phyloP scores from a whole-genome alignment of 139 green algal genomes.

The Diplosphaera chodatii region DNA sequence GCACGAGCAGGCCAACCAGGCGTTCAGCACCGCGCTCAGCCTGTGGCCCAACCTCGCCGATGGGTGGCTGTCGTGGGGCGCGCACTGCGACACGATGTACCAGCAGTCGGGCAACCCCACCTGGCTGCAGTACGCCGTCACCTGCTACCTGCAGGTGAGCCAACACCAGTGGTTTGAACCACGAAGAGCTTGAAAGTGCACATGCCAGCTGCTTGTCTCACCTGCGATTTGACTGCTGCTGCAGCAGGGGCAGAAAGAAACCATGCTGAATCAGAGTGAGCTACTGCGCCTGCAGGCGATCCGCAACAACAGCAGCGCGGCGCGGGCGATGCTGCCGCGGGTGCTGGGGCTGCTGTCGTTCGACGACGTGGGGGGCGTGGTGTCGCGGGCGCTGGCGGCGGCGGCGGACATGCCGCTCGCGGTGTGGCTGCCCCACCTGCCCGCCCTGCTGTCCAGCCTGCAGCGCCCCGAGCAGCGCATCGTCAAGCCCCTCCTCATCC shows the following conservation, averaged over 20 bases:
- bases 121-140: slow-evolving; percentile 81
- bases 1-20: slow-evolving; percentile 37
- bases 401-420: slow-evolving; percentile 60
- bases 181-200: too few species aligned
- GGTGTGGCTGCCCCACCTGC: slow-evolving; percentile 90
- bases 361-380: slow-evolving; percentile 53
- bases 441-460: slow-evolving; percentile 84
- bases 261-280: too few species aligned
- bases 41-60: slow-evolving; percentile 69
- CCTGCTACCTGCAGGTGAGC: slow-evolving; percentile 77
- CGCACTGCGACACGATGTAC: slow-evolving; percentile 69
- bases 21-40: slow-evolving; percentile 74
- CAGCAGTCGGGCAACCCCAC: background rate
- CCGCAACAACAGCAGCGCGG: slow-evolving; percentile 40
- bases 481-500: slow-evolving; percentile 46
- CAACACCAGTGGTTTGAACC: too few species aligned
- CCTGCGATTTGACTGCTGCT: too few species aligned
- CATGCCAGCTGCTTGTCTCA: too few species aligned
- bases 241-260: too few species aligned
- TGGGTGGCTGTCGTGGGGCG: slow-evolving; percentile 88
- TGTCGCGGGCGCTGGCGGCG: slow-evolving; percentile 28
- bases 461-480: slow-evolving; percentile 66
- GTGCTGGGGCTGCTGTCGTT: slow-evolving; percentile 86
- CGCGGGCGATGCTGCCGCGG: slow-evolving; percentile 65
- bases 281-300: slow-evolving; percentile 39